Conservation (phyloP, 164 flowering plant genomes). For the Euptelea pleiosperma region DNA sequence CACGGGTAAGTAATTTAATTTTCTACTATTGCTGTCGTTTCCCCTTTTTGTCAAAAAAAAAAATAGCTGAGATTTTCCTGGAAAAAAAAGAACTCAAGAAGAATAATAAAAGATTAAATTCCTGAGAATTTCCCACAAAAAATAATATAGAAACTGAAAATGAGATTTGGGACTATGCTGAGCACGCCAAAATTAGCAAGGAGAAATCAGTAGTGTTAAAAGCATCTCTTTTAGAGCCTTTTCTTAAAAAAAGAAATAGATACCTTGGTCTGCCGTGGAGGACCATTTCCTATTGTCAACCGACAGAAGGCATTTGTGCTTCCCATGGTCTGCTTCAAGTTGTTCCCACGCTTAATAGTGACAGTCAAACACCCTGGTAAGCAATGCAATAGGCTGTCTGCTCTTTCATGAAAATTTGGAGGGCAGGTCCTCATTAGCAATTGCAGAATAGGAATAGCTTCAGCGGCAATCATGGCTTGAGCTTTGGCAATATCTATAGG, state of each 20-base stretch:
- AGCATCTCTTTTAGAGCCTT: too few relatives aligned
- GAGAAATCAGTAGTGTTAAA: too few relatives aligned
- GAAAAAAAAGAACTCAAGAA: too few relatives aligned
- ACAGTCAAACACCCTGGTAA: conserved; percentile 91
- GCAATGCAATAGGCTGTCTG: conserved; percentile 72
- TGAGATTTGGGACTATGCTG: too few relatives aligned
- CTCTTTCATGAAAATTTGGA: conserved; percentile 81
- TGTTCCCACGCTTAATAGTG: conserved; percentile 70
- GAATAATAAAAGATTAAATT: too few relatives aligned
- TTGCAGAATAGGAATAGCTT: conserved; percentile 84
- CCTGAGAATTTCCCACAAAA: too few relatives aligned
- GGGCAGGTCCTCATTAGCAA: conserved; percentile 81
- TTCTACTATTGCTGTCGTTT: too few relatives aligned
- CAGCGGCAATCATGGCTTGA: conserved; percentile 76
- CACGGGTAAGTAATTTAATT: too few relatives aligned
- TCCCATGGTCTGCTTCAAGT: conserved; percentile 77
- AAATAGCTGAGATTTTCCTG: too few relatives aligned
- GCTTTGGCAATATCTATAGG: conserved; percentile 73
- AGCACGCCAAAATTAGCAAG: too few relatives aligned
- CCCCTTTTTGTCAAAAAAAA: too few relatives aligned
- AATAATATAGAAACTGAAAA: too few relatives aligned
- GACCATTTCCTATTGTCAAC: conserved; percentile 79
- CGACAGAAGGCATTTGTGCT: conserved; percentile 81
- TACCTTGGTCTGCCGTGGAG: conserved; percentile 84
- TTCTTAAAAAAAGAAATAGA: not conserved